Evolutionary conservation across 306 rosid species (phyloP), one percentile per base, ranked within the genome.

Genomic region (Cajanus cajan): DNA sequence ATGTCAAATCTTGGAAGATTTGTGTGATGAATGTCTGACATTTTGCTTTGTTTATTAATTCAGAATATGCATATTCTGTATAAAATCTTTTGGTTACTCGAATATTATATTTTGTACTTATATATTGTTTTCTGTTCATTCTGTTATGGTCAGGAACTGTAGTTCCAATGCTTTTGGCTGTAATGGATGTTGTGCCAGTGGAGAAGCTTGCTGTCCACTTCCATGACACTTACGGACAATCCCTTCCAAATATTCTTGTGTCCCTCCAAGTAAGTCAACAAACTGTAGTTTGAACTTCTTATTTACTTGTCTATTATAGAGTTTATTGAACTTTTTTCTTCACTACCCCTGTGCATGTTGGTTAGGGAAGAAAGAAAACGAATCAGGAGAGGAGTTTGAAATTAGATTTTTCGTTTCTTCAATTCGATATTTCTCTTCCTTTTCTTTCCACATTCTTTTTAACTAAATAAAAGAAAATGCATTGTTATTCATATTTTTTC

Each of bases 201-300:
- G 94, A 89, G 63, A 93, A 85, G 83, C 90, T 93, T 78, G 96
- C 98, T 21, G 98, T 93, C 73, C 98, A 93, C 89, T 93, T 91
- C 91, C 98, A 93, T 73, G 98, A 93, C 89, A 93, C 96, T 62
- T 93, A 93, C 4, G 98, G 96, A 25, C 98, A 93, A 80, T 88
- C 96, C 71, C 93, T 93, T 80, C 79, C 94, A 64, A 93, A 93
- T 74, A 93, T 93, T 80, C 87, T 93, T 7, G 75, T 89, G 9
- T 91, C 98, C 73, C 91, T 93, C 78, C 98, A 93, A 85, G 98
- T 91, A 88, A 84, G 90, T 77, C 52, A 67, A 68, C 80, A 59
- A 48, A 51, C 58, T 25, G 22, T 24, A 65, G 12, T 68, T 78
- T 72, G 65, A 58, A 48, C 84, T 51, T 14, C 47, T 48, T 24